Base-by-base conservation (phyloP, 2,329 filamentous ascomycete genomes). In the Curvularia hawaiiensis region DNA sequence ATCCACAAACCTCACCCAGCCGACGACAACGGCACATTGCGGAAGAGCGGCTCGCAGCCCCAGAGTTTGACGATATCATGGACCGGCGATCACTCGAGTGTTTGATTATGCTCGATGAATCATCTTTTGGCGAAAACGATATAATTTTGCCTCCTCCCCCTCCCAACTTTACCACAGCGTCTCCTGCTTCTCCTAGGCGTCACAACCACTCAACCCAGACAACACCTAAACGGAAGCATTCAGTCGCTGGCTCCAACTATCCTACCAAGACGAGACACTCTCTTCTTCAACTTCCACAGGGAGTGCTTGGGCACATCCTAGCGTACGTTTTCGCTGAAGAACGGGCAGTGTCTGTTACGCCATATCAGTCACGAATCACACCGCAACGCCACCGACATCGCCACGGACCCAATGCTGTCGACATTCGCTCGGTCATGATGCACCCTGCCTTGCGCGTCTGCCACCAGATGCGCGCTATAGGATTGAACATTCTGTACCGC, bases 281-380 rank as follows among this genome's bases (percentile, higher is more conserved):
- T n/a, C 62, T 60, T 50, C 18, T 50, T 26, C 28, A 58, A 3
- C 52, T 70, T 10, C 68, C 68, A 4, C 40, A 58, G 11, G 61
- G 62, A 4, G 46, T 68, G 22, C 47, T 70, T 20, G 61, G 66
- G 30, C 54, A 68, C 9, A 63, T 70, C 30, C 26, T 69, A 20
- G 55, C 57, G 3, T 69, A 69, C 35, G 59, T 62, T 5, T 52
- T 69, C 10, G 55, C 56, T 24, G 50, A 66, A 40, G 62, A 66
- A 38, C 40, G 61, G 10, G 60, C 59, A 12, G 59, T 70, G 4
- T 61, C 60, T 7, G 44, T 60, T n/a, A 58, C 50, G 43, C 58
- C 58, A 35, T 49, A 58, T 40, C 54, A 54, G 18, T 43, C 50
- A 18, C 50, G 35, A 24, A 54, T 64, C 18, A 60, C 62, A 18